phyloP scores from a whole-genome alignment of 2,329 filamentous ascomycete species.

The Xylaria sp. region DNA sequence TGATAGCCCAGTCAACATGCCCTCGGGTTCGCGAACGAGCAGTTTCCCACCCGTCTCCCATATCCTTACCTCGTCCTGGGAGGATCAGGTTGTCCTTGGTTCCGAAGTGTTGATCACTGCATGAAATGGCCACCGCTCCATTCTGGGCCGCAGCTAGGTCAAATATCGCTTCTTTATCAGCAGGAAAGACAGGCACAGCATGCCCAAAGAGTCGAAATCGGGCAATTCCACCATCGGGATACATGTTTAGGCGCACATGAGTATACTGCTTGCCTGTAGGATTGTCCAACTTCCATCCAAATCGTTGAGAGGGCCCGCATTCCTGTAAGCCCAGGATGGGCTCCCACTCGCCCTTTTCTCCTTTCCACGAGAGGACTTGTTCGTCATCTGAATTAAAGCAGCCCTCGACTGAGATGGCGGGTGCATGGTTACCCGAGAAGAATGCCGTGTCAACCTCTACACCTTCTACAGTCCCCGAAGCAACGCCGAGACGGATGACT shows the following conservation, averaged over 20 bases:
- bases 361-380: slow-evolving; percentile 71
- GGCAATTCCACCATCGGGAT: slow-evolving; percentile 85
- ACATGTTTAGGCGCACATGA: slow-evolving; percentile 84
- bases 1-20: slow-evolving; percentile 84
- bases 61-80: slow-evolving; percentile 81
- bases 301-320: slow-evolving; percentile 78
- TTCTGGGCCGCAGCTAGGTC: slow-evolving; percentile 83
- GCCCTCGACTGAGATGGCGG: slow-evolving; percentile 80
- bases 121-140: slow-evolving; percentile 78
- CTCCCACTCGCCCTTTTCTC: slow-evolving; percentile 72
- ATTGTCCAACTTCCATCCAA: slow-evolving; percentile 74
- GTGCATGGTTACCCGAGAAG: slow-evolving; percentile 85
- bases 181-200: slow-evolving; percentile 79
- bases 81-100: slow-evolving; percentile 83
- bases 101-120: slow-evolving; percentile 87
- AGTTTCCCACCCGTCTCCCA: slow-evolving; percentile 92
- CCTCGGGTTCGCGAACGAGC: slow-evolving; percentile 75
- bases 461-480: slow-evolving; percentile 76
- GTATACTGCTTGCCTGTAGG: slow-evolving; percentile 76
- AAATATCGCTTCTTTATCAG: slow-evolving; percentile 71
- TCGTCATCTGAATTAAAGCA: slow-evolving; percentile 73
- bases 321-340: slow-evolving; percentile 75
- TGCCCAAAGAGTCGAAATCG: slow-evolving; percentile 81
- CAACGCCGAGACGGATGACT: slow-evolving; percentile 72
- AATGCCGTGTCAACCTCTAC: slow-evolving; percentile 84